A percentile compares a stretch with the other conserved stretches of the same genome.
phyloP scores from a whole-genome alignment of 1,284 basidiomycete genomes.

The Rhizopogon parksii region DNA sequence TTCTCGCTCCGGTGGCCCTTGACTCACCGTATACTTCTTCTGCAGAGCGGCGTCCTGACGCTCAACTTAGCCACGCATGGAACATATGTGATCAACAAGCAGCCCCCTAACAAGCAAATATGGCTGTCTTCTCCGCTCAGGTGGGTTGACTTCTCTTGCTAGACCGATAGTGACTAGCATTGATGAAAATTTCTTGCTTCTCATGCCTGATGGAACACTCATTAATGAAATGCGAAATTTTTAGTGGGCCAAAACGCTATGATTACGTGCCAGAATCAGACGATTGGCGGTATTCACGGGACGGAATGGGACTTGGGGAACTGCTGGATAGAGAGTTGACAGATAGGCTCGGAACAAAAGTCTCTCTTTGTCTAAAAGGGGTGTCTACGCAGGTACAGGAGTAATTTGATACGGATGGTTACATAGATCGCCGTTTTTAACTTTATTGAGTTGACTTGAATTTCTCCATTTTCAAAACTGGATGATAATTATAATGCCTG shows the following conservation, averaged over 20 bases:
- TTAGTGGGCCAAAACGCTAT: slow-evolving; percentile 84
- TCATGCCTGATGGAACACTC: slow-evolving; percentile 1
- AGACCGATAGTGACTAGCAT: slow-evolving; percentile 1
- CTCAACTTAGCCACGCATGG: slow-evolving; percentile 77
- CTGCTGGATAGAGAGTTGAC: slow-evolving; percentile 67
- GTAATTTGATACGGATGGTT: neutral
- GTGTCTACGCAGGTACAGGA: slow-evolving; percentile 25
- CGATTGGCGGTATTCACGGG: slow-evolving; percentile 76
- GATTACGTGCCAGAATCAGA: slow-evolving; percentile 56
- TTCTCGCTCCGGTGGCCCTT: neutral
- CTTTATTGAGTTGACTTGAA: neutral
- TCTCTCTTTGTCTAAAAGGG: slow-evolving; percentile 26
- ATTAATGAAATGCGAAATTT: neutral
- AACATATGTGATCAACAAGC: slow-evolving; percentile 99
- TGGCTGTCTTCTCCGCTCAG: slow-evolving; percentile 92
- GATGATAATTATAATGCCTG: neutral
- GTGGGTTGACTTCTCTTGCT: slow-evolving; percentile 31
- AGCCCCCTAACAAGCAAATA: slow-evolving; percentile 98
- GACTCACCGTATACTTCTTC: slow-evolving; percentile 8
- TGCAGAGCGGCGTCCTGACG: slow-evolving; percentile 84
- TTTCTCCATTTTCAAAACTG: neutral
- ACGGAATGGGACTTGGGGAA: slow-evolving; percentile 53
- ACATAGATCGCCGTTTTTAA: no score
- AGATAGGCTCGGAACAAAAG: slow-evolving; percentile 29
- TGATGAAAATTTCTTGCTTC: slow-evolving; percentile 6